A percentile compares a stretch with the other conserved stretches of the same genome.
Conservation (phyloP, 805 yeast species). For the Zygoascus ofunaensis region DNA sequence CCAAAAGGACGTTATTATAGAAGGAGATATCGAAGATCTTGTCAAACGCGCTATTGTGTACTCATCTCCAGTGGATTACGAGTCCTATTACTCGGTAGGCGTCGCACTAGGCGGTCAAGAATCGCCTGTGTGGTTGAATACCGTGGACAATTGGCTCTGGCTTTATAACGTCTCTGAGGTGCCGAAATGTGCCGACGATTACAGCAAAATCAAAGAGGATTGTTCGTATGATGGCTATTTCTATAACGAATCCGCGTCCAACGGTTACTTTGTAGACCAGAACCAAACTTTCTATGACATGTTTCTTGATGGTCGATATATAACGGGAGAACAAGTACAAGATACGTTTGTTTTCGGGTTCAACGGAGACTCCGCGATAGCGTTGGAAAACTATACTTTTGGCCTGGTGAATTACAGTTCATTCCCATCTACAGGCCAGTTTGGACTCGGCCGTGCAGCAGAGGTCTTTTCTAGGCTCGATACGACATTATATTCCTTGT, state of each 20-base stretch:
- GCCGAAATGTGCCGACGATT: conserved; percentile 4
- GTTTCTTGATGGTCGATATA: conserved; percentile 4
- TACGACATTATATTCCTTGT: conserved; percentile 8
- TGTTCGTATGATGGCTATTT: conserved; percentile 1
- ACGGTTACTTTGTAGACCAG: conserved; percentile 9
- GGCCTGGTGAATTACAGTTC: conserved; percentile 8
- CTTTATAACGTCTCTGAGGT: conserved; percentile 24
- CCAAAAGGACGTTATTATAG: background rate
- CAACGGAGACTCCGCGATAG: background rate
- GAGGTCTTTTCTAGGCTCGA: conserved; percentile 2
- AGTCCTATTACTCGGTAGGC: background rate
- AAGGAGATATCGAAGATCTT: background rate
- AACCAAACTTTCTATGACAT: conserved; percentile 6
- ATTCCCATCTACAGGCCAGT: conserved; percentile 6
- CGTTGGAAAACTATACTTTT: conserved; percentile 5
- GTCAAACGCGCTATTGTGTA: background rate
- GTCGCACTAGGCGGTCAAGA: conserved; percentile 1
- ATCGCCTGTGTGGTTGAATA: conserved; percentile 44
- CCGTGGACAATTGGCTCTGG: conserved; percentile 65
- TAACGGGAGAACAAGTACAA: conserved; percentile 9
- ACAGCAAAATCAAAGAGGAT: background rate
- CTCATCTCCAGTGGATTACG: background rate
- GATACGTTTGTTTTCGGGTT: conserved; percentile 8
- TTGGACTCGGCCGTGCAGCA: conserved; percentile 10
- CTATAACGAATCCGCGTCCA: background rate